These are phyloP conservation scores for Solanum verrucosum DNA, from an alignment of 257 asterid species.

Conservation along the genomic window DNA sequence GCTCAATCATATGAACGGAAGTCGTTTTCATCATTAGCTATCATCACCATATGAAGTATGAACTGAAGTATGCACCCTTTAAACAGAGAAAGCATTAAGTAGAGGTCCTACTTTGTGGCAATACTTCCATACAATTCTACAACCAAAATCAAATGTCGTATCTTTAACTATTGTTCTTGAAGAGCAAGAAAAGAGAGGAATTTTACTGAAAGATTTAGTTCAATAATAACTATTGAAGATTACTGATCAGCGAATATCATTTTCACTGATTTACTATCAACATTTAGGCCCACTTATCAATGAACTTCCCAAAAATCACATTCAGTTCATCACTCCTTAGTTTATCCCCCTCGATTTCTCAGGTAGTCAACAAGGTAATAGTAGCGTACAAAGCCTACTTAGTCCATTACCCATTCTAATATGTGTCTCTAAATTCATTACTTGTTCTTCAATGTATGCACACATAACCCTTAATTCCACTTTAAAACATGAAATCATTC, in stretches of 20 bases:
- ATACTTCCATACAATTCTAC: neutral
- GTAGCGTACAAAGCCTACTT: neutral
- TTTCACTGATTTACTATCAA: neutral
- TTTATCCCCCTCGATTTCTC: neutral
- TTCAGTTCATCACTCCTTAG: neutral
- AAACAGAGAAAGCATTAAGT: neutral
- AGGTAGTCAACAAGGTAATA: neutral
- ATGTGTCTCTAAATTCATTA: neutral
- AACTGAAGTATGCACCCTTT: neutral
- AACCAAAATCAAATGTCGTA: neutral
- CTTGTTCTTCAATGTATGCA: neutral
- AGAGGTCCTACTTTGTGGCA: neutral
- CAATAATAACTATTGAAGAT: neutral
- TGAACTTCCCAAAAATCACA: neutral
- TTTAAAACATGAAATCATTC: neutral
- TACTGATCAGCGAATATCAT: neutral
- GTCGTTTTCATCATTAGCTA: neutral
- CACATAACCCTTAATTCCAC: neutral
- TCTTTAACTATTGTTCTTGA: neutral
- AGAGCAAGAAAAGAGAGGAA: neutral
- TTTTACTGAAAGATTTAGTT: neutral
- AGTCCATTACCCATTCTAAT: neutral
- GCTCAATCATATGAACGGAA: neutral
- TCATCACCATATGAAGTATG: neutral
- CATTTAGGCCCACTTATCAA: neutral